Evolutionary conservation across 1,284 basidiomycete species (phyloP), one percentile per base, ranked within the genome.

Genomic region (Leccinum holopus): DNA sequence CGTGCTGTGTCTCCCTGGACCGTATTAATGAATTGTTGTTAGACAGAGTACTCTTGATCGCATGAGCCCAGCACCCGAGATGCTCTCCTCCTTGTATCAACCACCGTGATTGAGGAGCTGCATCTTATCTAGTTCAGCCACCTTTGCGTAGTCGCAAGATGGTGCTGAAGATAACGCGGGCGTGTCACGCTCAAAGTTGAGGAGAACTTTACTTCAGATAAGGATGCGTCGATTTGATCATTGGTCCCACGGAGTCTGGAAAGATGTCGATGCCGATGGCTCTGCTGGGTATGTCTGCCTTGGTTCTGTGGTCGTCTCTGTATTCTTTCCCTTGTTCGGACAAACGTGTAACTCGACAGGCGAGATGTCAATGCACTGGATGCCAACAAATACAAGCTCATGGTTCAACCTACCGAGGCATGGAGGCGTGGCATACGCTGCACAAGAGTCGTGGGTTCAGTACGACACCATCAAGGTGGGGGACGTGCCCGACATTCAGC

Each of bases 361-460:
- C 10, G 56, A 57, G 56, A 57, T 47, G 56, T 41, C 25, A 28
- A 28, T 28, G 25, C 25, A 57, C 30, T 57, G 56, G 56, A 9
- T 57, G 2, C 56, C 56, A 9, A 32, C 9, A 6, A 6, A n/a
- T 9, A n/a, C 56, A 5, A 18, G 28, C 2, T 30, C 56, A 30
- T 57, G 56, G 56, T 57, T 44, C 56, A 57, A 57, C 56, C 7
- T 57, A 16, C 56, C 56, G 21, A 57, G 56, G 41, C 39, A 57
- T 16, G 39, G 41, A 2, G 56, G 56, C 11, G 18, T 57, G 41
- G 56, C 56, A 18, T 47, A 57, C 7, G 41, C 56, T 18, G 56
- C 56, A 21, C 39, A 57, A 30, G 41, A 47, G 12, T 57, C 56
- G 2, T 57, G 56, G 41, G 18, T 57, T 32, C 56, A 47, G 30